Evolutionary conservation across 176 grass and related monocot species (phyloP), one percentile per base, ranked within the genome.

Genomic region (Paspalum notatum): DNA sequence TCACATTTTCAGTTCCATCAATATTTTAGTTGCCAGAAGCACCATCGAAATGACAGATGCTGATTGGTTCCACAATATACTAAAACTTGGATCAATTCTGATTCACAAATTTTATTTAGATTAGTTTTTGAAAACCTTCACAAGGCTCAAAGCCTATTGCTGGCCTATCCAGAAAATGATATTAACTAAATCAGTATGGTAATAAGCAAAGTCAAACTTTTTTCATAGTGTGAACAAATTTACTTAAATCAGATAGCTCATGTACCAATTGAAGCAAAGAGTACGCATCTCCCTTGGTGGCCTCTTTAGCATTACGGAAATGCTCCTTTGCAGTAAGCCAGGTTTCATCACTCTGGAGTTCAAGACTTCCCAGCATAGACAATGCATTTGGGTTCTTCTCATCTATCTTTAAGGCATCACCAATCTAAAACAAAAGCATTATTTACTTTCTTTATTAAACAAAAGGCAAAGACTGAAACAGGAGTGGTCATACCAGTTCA

Each of bases 241-340:
- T 81, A 67, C 54, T 40, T 56, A 14, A 47, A 15, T 67, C 49
- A 87, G 66, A 46, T 80, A 72, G 46, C 17, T 47, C 52, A 78
- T 54, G 68, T 88, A 97, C 94, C 86, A 98, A 81, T 67, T 91
- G 87, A 85, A 98, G 92, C 83, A 82, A 87, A 74, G 95, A 85
- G 78, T 98, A 98, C 49, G 92, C 86, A 78, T 98, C 95, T 68
- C 88, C 92, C 44, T 86, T 66, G 71, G 95, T 91, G 39, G 90
- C 92, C 84, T 98, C 91, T 89, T 94, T 98, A 57, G 95, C 95
- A 42, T 80, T 88, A 74, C 92, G 91, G 64, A 98, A 92, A 70
- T 78, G 93, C 44, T 98, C 95, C 82, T 98, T 98, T 24, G 95
- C 95, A 68, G 89, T 92, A 71, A 98, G 71, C 92, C 95, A 94